Evolutionary conservation across 1,284 basidiomycete genomes (phyloP).

Genomic region (Puccinia hordei): DNA sequence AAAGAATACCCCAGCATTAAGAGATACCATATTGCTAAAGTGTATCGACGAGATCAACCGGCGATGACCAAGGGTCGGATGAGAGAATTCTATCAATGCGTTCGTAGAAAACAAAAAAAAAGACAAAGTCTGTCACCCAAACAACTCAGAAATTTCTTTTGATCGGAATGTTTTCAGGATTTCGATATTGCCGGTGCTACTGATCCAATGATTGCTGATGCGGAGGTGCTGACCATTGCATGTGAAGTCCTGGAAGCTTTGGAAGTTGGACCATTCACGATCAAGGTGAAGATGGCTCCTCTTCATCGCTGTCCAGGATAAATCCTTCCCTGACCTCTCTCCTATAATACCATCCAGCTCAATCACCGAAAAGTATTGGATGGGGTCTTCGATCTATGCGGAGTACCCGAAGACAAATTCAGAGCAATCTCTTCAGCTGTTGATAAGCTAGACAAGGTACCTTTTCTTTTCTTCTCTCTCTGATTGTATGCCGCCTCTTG

Average conservation of each 20-base stretch:
- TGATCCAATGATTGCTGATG: constrained; percentile 96
- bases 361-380: constrained; percentile 98
- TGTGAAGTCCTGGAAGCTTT: constrained; percentile 79
- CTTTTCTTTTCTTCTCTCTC: constrained; percentile 44
- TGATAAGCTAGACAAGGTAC: constrained; percentile 95
- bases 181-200: constrained; percentile 88
- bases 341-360: constrained; percentile 63
- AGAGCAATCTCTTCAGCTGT: constrained; percentile 94
- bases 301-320: background rate
- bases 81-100: constrained; percentile 98
- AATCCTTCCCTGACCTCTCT: constrained; percentile 27
- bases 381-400: constrained; percentile 94
- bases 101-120: constrained; percentile 60
- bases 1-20: constrained; percentile 71
- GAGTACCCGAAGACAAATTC: constrained; percentile 87
- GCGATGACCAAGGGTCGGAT: constrained; percentile 98
- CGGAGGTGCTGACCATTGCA: constrained; percentile 81
- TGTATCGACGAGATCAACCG: constrained; percentile 93
- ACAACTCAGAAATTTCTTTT: background rate
- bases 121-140: background rate
- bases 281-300: constrained; percentile 67
- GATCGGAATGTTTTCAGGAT: constrained; percentile 65
- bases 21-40: constrained; percentile 96
- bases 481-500: background rate
- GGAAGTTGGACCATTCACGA: constrained; percentile 86